phyloP scores from a whole-genome alignment of 352 stramenopile genomes.

The Pythium phragmitis region DNA sequence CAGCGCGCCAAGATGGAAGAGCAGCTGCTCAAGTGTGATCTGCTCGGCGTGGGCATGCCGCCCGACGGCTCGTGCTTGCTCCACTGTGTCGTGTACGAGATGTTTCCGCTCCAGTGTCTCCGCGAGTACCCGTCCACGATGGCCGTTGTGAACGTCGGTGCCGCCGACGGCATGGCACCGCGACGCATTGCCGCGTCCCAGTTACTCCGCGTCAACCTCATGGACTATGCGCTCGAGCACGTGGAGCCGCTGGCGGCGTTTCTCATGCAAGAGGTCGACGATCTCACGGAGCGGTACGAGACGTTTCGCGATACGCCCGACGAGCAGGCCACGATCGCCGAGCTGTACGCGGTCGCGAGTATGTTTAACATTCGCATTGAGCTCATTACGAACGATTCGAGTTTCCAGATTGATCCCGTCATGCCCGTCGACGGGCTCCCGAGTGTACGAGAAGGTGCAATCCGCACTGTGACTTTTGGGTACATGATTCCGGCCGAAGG shows the following conservation, averaged over 20 bases:
- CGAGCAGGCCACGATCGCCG: constrained; percentile 76
- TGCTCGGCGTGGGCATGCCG: constrained; percentile 78
- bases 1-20: constrained; percentile 81
- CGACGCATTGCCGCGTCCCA: constrained; percentile 65
- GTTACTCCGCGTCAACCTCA: constrained; percentile 62
- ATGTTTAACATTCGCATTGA: constrained; percentile 86
- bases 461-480: constrained; percentile 62
- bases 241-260: constrained; percentile 55
- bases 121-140: constrained; percentile 68
- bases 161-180: constrained; percentile 72
- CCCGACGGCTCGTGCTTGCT: constrained; percentile 80
- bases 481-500: constrained; percentile 72
- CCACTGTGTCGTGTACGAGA: constrained; percentile 84
- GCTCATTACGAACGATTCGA: constrained; percentile 79
- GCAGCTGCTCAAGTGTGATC: constrained; percentile 52
- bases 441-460: constrained; percentile 48
- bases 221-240: constrained; percentile 75
- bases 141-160: constrained; percentile 79
- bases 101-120: constrained; percentile 80
- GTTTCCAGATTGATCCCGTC: constrained; percentile 81
- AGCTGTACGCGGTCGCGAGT: constrained; percentile 73
- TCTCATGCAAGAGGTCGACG: constrained; percentile 70
- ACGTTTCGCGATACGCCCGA: constrained; percentile 67
- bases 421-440: constrained; percentile 59
- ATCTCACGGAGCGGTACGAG: constrained; percentile 69